Evolutionary conservation across 345 rosid genomes (phyloP).

Genomic region (Geranium rotundifolium): DNA sequence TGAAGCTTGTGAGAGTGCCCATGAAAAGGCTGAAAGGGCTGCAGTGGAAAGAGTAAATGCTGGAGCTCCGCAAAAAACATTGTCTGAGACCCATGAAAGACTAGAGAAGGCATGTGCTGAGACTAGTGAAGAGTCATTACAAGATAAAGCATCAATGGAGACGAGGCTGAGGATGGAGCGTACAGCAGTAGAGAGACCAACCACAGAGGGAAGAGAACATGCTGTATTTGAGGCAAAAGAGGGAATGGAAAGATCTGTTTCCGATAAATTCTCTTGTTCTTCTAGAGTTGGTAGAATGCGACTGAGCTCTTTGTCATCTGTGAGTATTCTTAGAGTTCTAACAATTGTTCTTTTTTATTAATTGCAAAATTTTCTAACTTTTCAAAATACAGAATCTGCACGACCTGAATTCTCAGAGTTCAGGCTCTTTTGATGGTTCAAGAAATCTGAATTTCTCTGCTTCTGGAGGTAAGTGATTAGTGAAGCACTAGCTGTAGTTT

Average conservation of each 20-base stretch:
- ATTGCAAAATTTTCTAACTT: neutral
- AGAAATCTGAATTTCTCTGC: slow-evolving; percentile 18
- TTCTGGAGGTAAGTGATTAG: slow-evolving; percentile 30
- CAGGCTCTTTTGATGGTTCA: slow-evolving; percentile 30
- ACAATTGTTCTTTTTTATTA: slow-evolving; percentile 1
- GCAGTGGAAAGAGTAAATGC: slow-evolving; percentile 59
- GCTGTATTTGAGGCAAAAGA: slow-evolving; percentile 14
- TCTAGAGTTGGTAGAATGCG: slow-evolving; percentile 29
- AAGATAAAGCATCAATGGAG: slow-evolving; percentile 27
- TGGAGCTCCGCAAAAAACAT: slow-evolving; percentile 44
- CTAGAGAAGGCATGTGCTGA: slow-evolving; percentile 40
- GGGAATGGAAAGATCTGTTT: slow-evolving; percentile 59
- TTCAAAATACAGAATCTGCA: slow-evolving; percentile 25
- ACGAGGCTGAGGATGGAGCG: slow-evolving; percentile 73
- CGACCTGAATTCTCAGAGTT: slow-evolving; percentile 38
- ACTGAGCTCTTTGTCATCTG: slow-evolving; percentile 32
- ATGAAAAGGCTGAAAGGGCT: slow-evolving; percentile 32
- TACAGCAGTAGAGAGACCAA: slow-evolving; percentile 90
- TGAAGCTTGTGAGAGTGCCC: slow-evolving; percentile 88
- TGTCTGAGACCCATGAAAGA: slow-evolving; percentile 45
- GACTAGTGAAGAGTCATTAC: slow-evolving; percentile 25
- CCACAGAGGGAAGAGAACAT: slow-evolving; percentile 81
- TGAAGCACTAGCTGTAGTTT: neutral
- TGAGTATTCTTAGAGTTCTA: slow-evolving; percentile 21
- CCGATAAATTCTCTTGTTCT: slow-evolving; percentile 41